These are phyloP conservation scores for Mucor plumbeus DNA, from an alignment of 371 early-diverging fungal species.

Conservation along the genomic window DNA sequence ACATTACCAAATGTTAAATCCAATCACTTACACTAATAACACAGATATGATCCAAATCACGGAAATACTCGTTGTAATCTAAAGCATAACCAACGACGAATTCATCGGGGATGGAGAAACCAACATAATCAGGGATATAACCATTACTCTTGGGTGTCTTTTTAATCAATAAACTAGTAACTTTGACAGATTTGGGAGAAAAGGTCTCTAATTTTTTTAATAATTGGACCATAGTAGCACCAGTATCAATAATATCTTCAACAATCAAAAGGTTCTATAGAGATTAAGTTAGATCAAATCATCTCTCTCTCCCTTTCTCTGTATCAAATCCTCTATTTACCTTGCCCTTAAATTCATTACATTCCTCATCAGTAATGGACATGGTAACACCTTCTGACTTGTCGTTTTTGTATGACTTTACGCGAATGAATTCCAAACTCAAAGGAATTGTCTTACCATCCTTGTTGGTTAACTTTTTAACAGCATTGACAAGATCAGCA, in stretches of 20 bases:
- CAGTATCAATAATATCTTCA: constrained; percentile 95
- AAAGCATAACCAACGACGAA: constrained; percentile 90
- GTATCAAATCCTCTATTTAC: constrained; percentile 33
- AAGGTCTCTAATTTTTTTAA: constrained; percentile 71
- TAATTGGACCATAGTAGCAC: constrained; percentile 89
- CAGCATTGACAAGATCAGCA: constrained; percentile 84
- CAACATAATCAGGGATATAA: constrained; percentile 87
- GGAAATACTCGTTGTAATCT: constrained; percentile 94
- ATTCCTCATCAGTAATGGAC: constrained; percentile 87
- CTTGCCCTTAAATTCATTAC: constrained; percentile 79
- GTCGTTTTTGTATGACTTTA: constrained; percentile 87
- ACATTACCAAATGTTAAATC: not conserved
- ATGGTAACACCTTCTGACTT: constrained; percentile 87
- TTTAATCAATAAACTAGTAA: constrained; percentile 88
- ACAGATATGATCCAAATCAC: constrained; percentile 94
- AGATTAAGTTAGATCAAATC: not conserved
- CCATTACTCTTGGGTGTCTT: constrained; percentile 86
- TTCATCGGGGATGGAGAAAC: constrained; percentile 89
- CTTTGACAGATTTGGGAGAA: constrained; percentile 81
- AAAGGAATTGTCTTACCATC: constrained; percentile 80
- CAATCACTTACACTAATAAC: constrained; percentile 73
- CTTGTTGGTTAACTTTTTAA: constrained; percentile 83
- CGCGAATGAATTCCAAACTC: constrained; percentile 90
- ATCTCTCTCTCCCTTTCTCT: too few relatives aligned
- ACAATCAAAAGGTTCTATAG: constrained; percentile 87